phyloP scores from a whole-genome alignment of 2,329 filamentous ascomycete species.

The Fusarium duplospermum region DNA sequence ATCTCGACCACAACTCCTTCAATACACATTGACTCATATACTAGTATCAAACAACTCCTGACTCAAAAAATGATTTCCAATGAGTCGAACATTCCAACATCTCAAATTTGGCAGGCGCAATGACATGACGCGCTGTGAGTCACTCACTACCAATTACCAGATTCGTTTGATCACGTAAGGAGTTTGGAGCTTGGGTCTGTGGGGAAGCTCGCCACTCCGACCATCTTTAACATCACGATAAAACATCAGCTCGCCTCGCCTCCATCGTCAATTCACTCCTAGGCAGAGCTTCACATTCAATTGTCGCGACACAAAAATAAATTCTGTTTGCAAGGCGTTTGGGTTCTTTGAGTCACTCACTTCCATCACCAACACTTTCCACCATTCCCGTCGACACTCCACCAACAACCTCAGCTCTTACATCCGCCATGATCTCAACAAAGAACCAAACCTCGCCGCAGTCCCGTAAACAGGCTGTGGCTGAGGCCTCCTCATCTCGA shows the following conservation, averaged over 20 bases:
- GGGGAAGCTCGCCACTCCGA: conserved; percentile 30
- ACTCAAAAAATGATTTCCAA: conserved; percentile 12
- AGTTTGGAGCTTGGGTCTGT: conserved; percentile 9
- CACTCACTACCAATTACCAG: conserved; percentile 25
- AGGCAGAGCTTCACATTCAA: background rate
- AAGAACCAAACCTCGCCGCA: conserved; percentile 41
- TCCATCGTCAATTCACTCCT: background rate
- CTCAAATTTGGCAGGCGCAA: conserved; percentile 2
- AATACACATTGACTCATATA: background rate
- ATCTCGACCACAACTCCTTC: background rate
- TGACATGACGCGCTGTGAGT: conserved; percentile 36
- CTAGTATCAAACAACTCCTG: conserved; percentile 3
- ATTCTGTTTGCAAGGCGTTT: conserved; percentile 21
- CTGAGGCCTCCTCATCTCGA: conserved; percentile 57
- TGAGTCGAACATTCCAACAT: background rate
- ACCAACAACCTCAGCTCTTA: conserved; percentile 6
- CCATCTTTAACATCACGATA: conserved; percentile 27
- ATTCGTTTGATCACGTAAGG: conserved; percentile 35
- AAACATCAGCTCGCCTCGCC: conserved; percentile 16
- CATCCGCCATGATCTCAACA: conserved; percentile 54
- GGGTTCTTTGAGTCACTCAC: conserved; percentile 12
- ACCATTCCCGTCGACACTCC: conserved; percentile 10
- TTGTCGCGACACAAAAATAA: background rate
- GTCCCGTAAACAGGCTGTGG: conserved; percentile 60
- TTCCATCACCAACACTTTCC: background rate